Conservation (phyloP, 2,329 filamentous ascomycete genomes). For the Sordariomycetes sp. region DNA sequence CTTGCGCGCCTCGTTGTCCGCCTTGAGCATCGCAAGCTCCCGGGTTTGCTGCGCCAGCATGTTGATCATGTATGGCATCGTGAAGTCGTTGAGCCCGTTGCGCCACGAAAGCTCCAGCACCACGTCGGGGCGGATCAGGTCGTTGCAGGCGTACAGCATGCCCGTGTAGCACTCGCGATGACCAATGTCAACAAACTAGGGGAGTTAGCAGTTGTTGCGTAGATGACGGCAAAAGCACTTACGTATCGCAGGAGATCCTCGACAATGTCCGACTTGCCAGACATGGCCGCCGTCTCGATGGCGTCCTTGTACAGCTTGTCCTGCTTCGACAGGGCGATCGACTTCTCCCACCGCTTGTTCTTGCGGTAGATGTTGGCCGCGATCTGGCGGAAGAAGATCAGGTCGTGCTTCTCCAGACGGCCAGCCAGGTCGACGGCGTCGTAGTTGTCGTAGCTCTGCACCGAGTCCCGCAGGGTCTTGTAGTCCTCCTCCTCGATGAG, state of each 20-base stretch:
- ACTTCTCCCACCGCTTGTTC: constrained; percentile 99
- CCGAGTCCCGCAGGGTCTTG: constrained; percentile 95
- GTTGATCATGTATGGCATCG: constrained; percentile 99
- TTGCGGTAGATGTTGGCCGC: constrained; percentile 98
- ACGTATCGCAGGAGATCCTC: constrained; percentile 95
- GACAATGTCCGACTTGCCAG: constrained; percentile 81
- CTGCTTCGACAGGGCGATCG: constrained; percentile 93
- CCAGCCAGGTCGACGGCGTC: constrained; percentile 87
- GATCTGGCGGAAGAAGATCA: constrained; percentile 99
- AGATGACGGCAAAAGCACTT: constrained; percentile 39
- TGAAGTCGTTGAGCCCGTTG: constrained; percentile 87
- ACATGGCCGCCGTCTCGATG: constrained; percentile 93
- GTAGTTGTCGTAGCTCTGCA: constrained; percentile 99
- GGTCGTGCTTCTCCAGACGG: constrained; percentile 91
- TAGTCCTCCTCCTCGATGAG: constrained; percentile 98
- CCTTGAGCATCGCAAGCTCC: constrained; percentile 76
- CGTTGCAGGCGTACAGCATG: constrained; percentile 98
- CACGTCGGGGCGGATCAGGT: constrained; percentile 85
- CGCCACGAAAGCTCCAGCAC: constrained; percentile 97
- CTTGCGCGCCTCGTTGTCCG: constrained; percentile 94
- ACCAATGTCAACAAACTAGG: constrained; percentile 94
- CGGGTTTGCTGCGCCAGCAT: constrained; percentile 85
- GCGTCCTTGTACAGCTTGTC: constrained; percentile 99
- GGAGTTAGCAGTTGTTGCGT: constrained; percentile 18
- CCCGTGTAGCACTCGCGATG: constrained; percentile 99